A percentile compares a stretch with the other conserved stretches of the same genome.
Evolutionary conservation across 1,284 basidiomycete genomes (phyloP).

Genomic region (Apiotrichum siamense): DNA sequence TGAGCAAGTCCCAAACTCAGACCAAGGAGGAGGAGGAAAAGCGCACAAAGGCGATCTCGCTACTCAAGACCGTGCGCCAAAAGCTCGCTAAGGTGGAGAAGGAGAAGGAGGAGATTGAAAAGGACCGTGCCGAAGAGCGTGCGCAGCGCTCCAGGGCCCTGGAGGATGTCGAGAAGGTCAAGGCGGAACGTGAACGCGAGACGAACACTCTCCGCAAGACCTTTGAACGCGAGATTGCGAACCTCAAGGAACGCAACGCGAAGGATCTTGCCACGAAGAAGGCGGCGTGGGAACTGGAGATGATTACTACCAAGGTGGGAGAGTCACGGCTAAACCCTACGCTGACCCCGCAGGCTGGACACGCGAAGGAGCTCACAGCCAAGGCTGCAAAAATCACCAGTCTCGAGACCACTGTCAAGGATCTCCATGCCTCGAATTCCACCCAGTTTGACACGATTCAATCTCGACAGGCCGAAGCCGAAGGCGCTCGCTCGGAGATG

Average conservation of each 20-base stretch:
- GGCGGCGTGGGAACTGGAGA: constrained; percentile 70
- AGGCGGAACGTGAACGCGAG: constrained; percentile 64
- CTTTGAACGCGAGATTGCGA: constrained; percentile 68
- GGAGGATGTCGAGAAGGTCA: constrained; percentile 46
- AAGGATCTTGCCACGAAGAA: constrained; percentile 60
- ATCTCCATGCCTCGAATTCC: constrained; percentile 65
- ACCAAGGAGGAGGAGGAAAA: constrained; percentile 94
- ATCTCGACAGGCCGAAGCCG: constrained; percentile 75
- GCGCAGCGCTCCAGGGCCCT: constrained; percentile 53
- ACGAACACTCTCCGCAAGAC: constrained; percentile 60
- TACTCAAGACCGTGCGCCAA: constrained; percentile 84
- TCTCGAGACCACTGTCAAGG: constrained; percentile 64
- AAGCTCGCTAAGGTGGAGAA: constrained; percentile 89
- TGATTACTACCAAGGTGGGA: constrained; percentile 67
- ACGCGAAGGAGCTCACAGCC: constrained; percentile 61
- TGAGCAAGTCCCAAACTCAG: constrained; percentile 56
- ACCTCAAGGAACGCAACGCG: constrained; percentile 62
- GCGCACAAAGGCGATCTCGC: constrained; percentile 79
- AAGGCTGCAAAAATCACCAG: constrained; percentile 61
- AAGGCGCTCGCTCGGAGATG: constrained; percentile 66
- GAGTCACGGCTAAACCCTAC: constrained; percentile 12
- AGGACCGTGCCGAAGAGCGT: constrained; percentile 59
- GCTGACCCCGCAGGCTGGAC: constrained; percentile 53
- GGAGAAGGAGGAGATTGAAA: constrained; percentile 67
- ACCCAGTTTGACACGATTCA: constrained; percentile 76